Base-by-base conservation (phyloP, 371 early-diverging fungal species). In the Mucor circinelloides region DNA sequence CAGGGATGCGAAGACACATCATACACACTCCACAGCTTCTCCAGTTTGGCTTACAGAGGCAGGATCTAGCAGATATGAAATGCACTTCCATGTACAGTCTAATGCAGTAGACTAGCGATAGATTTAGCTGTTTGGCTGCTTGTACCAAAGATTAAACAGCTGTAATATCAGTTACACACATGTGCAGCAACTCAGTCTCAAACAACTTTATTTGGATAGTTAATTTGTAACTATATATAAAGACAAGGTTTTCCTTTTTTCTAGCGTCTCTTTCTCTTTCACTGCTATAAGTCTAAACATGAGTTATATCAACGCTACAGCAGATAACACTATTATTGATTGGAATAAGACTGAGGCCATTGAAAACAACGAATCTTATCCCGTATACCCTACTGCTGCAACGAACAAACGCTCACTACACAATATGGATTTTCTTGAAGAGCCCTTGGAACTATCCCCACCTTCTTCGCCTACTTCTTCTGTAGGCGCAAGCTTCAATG, bases 371-470 rank as follows among this genome's bases (percentile, higher is more conserved):
- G 64, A 55, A 31, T 64, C 64, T 36, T 62, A 56, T 25, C 57
- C 68, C 13, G 56, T 67, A 46, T 56, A 62, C 17, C 61, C 68
- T 10, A 56, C 54, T 40, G 25, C 46, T 13, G 68, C 62, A 32
- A 56, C 44, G 25, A 67, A 67, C 23, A 44, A 62, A 46, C 61
- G 62, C 7, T 36, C 40, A 19, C 15, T n/a, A 10, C 7, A 36
- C 21, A 32, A 21, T 7, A 60, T n/a, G 52, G 40, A 38, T 3
- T n/a, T 13, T 2, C 13, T 19, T 21, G 34, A 69, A 42, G 60
- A 69, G 9, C 69, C 64, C 17, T 17, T 52, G 15, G 52, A 58
- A 7, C n/a, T 64, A 50, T 69, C 69, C 12, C 63, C 69, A 23
- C 69, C 69, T 17, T 58, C 21, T 9, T 69, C 69, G 4, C 69